A percentile compares a stretch with the other conserved stretches of the same genome.
Evolutionary conservation across 2,329 filamentous ascomycete species (phyloP).

Genomic region (Diatrype stigma): DNA sequence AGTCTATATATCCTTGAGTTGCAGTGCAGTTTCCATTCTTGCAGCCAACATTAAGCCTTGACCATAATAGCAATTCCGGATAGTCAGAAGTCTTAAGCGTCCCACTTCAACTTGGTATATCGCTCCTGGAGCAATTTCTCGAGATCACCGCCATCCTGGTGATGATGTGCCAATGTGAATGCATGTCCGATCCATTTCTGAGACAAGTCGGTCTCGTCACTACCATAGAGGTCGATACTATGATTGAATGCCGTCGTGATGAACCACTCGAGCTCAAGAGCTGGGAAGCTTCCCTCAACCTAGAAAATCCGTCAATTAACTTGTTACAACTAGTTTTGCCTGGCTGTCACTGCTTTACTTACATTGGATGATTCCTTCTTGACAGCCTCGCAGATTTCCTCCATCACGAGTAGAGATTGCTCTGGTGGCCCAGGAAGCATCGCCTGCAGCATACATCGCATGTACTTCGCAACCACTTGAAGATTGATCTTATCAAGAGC

Average conservation of each 20-base stretch:
- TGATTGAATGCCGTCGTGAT: conserved; percentile 66
- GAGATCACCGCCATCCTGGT: conserved; percentile 49
- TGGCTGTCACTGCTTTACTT: conserved; percentile 8
- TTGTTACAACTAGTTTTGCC: neutral
- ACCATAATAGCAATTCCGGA: too few relatives aligned
- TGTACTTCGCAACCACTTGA: conserved; percentile 66
- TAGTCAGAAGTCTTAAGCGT: conserved; percentile 6
- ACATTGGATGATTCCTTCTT: conserved; percentile 43
- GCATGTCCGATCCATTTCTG: conserved; percentile 61
- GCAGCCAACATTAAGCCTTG: too few relatives aligned
- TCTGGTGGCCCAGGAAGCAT: conserved; percentile 54
- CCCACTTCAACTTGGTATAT: conserved; percentile 37
- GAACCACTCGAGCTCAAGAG: conserved; percentile 72
- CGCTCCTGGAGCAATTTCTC: conserved; percentile 40
- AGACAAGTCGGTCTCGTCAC: conserved; percentile 49
- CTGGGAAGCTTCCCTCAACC: conserved; percentile 52
- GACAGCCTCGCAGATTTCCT: conserved; percentile 57
- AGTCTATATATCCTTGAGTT: too few relatives aligned
- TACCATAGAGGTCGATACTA: conserved; percentile 61
- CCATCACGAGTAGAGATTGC: conserved; percentile 56
- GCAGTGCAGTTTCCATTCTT: too few relatives aligned
- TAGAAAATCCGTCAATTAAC: conserved; percentile 14
- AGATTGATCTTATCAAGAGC: conserved; percentile 51
- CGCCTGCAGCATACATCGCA: conserved; percentile 71
- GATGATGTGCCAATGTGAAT: conserved; percentile 55